Base-by-base conservation (phyloP, 305 asterid species). In the Solanum hybrid region DNA sequence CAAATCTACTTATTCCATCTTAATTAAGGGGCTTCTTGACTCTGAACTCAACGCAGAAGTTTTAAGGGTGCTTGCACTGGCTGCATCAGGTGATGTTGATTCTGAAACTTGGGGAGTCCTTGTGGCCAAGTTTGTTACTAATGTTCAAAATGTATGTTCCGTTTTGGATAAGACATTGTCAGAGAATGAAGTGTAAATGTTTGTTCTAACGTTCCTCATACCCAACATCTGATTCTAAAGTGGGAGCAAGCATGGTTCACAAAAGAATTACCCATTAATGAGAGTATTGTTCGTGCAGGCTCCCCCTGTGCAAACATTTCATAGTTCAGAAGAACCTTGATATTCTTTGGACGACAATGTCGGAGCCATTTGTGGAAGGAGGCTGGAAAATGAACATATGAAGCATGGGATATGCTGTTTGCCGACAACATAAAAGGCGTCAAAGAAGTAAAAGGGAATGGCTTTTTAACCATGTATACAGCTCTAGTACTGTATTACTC, bases 1-100 rank as follows among this genome's bases (percentile, higher is more conserved):
- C 90, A 94, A 94, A 89, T 89, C 95, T 57, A 97, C 99, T 39
- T 94, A 33, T 90, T 89, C 95, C 80, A 91, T 94, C 91, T 93
- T 96, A 88, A 91, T 96, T 31, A 90, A 94, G 91, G 95, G 95
- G 88, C 92, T 95, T 15, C 89, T 94, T 79, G 92, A 90, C 65
- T 91, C 95, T 38, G 94, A 94, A 89, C 81, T 92, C 85, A 93
- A 91, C 76, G 91, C 88, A 32, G 97, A 93, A 89, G 79, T 93
- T 38, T 20, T 79, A 20, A 87, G 90, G 90, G 95, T 95, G 86
- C 96, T 95, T 88, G 86, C 89, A 41, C 81, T 87, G 90, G 97
- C 93, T 84, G 93, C 91, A 79, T 90, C 94, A 33, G 86, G 91
- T 88, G 91, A 93, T 89, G 86, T 92, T 72, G 93, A 90, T 72